These are phyloP conservation scores for Spatholobus suberectus DNA, from an alignment of 306 rosid species.

Conservation along the genomic window DNA sequence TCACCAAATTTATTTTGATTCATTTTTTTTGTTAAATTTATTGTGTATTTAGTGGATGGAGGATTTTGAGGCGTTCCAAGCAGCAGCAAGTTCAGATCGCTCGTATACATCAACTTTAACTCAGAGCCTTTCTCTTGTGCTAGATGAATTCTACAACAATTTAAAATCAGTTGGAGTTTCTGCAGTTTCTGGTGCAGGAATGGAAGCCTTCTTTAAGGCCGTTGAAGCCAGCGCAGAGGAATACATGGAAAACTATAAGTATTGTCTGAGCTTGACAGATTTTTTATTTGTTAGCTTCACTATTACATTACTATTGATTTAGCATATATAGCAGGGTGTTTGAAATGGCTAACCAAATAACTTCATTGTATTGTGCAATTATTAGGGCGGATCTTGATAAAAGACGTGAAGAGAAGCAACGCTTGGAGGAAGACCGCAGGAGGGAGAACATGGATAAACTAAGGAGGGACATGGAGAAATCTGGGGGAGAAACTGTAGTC, in stretches of 20 bases:
- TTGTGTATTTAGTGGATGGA: constrained; percentile 77
- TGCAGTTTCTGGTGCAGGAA: constrained; percentile 81
- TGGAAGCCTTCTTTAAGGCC: constrained; percentile 74
- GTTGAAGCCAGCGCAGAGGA: constrained; percentile 76
- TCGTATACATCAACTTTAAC: constrained; percentile 67
- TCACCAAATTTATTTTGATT: background rate
- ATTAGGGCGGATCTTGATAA: constrained; percentile 83
- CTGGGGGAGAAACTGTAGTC: constrained; percentile 68
- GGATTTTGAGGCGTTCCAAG: constrained; percentile 85
- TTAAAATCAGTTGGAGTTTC: constrained; percentile 83
- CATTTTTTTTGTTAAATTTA: constrained; percentile 6
- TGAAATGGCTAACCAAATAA: constrained; percentile 1
- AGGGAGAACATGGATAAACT: constrained; percentile 75
- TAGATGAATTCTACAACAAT: constrained; percentile 88
- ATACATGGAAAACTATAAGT: constrained; percentile 81
- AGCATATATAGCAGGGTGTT: background rate
- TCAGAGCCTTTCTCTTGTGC: constrained; percentile 76
- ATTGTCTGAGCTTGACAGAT: constrained; percentile 33
- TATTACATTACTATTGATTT: background rate
- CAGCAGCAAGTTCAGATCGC: constrained; percentile 62
- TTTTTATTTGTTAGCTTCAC: background rate
- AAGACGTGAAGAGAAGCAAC: constrained; percentile 76
- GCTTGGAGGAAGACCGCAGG: constrained; percentile 79
- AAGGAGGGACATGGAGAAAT: constrained; percentile 76
- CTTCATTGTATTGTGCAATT: constrained; percentile 29